Base-by-base conservation (phyloP, 129 eudicot genomes). In the Deinandra increscens region DNA sequence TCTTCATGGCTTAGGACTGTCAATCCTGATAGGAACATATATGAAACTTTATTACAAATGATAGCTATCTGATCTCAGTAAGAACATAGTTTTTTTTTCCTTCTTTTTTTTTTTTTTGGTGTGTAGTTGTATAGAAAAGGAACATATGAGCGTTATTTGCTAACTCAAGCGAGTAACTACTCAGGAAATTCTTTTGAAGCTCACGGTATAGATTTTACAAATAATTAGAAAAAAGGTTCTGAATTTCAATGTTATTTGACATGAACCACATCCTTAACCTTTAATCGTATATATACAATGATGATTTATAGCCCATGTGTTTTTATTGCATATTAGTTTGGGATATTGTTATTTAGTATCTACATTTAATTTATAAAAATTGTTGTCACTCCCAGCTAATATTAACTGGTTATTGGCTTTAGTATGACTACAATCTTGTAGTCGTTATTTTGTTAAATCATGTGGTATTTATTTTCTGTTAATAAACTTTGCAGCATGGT, bases 401-500 rank as follows among this genome's bases (percentile, higher is more conserved):
- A 44, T 70, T 9, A 71, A 34, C 19, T 34, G 36, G 36, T 58
- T 61, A 38, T 50, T 23, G 34, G 43, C 18, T 46, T 48, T 60
- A 49, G 81, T 41, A 63, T 77, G 46, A 26, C 14, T n/a, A 37
- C 2, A 31, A 60, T 59, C 36, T 45, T 15, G 51, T 66, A 29
- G 18, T 60, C 17, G 38, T 66, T 11, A 13, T 64, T 62, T 54
- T 15, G 34, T 13, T 26, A 58, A 31, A 50, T 66, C 43, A 26
- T 12, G 43, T 66, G 60, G 39, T 69, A 39, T 22, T 70, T 8
- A 17, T 49, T 55, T 46, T 15, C 53, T 51, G 63, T 75, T 33
- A 9, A 22, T 44, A 58, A 61, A 61, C 29, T 60, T 66, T 73
- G 72, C 89, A 94, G 99, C 97, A 87, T 66, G 97, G 99, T 59